phyloP scores from a whole-genome alignment of 1,139 yeast genomes.

The Geotrichum histeridarum region DNA sequence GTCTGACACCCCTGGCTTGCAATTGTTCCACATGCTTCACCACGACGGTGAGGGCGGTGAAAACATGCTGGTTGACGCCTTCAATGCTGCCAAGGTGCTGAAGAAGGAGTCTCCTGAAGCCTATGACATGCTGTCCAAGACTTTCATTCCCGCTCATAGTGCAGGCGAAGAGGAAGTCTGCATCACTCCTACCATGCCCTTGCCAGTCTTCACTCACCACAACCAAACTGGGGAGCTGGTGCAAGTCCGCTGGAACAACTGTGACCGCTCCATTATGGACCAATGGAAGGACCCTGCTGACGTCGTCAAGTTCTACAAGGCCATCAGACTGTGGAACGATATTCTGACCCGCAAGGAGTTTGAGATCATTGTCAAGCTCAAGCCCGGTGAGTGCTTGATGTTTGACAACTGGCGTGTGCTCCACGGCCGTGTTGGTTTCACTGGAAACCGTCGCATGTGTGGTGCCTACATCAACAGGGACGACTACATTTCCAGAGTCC shows the following conservation, averaged over 20 bases:
- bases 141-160: conserved; percentile 67
- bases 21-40: conserved; percentile 60
- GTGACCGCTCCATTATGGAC: conserved; percentile 66
- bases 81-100: conserved; percentile 54
- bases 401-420: conserved; percentile 76
- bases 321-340: conserved; percentile 54
- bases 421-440: conserved; percentile 66
- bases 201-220: conserved; percentile 58
- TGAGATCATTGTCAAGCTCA: conserved; percentile 54
- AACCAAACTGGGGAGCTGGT: conserved; percentile 47
- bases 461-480: conserved; percentile 72
- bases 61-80: conserved; percentile 66
- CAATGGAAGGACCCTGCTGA: conserved; percentile 51
- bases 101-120: conserved; percentile 49
- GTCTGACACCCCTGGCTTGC: conserved; percentile 73
- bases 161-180: conserved; percentile 70
- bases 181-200: conserved; percentile 55
- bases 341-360: conserved; percentile 50
- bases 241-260: conserved; percentile 73
- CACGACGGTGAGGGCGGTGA: conserved; percentile 73
- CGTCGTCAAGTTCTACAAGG: conserved; percentile 54
- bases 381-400: conserved; percentile 62
- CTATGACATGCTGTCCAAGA: conserved; percentile 48
- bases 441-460: conserved; percentile 68
- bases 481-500: conserved; percentile 57